These are phyloP conservation scores for Cerrena zonata DNA, from an alignment of 1,284 basidiomycete species.

Conservation along the genomic window DNA sequence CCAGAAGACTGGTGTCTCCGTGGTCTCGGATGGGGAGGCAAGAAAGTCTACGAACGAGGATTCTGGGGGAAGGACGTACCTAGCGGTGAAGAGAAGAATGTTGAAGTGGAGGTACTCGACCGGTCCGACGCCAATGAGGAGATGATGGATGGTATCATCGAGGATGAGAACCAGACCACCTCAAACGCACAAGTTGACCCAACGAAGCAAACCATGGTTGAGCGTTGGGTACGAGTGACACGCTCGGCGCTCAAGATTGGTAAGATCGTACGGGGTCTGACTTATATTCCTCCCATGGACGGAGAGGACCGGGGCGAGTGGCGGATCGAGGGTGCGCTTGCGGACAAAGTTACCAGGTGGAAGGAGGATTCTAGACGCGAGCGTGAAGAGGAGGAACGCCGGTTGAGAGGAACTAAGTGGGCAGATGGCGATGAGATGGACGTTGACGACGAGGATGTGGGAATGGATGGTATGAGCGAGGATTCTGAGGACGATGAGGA, in stretches of 20 bases:
- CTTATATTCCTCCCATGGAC: conserved; percentile 32
- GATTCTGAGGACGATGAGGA: conserved; percentile 52
- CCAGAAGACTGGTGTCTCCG: conserved; percentile 94
- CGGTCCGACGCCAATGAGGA: conserved; percentile 45
- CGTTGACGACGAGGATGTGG: conserved; percentile 46
- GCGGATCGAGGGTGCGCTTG: conserved; percentile 64
- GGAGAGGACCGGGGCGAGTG: conserved; percentile 53
- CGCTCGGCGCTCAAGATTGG: conserved; percentile 70
- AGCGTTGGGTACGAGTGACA: conserved; percentile 71
- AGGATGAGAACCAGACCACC: conserved; percentile 62
- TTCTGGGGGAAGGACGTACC: conserved; percentile 68
- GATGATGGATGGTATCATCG: conserved; percentile 72
- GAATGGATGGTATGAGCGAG: conserved; percentile 29
- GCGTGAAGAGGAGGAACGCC: conserved; percentile 62
- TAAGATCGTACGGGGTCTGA: conserved; percentile 72
- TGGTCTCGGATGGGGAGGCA: conserved; percentile 91
- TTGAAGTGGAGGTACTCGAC: conserved; percentile 78
- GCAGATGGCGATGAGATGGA: conserved; percentile 62
- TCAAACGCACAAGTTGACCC: conserved; percentile 21
- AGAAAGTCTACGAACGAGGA: conserved; percentile 83
- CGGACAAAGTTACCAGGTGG: conserved; percentile 68
- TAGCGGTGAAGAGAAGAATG: conserved; percentile 54
- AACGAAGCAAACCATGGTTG: conserved; percentile 28
- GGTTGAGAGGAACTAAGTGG: conserved; percentile 57
- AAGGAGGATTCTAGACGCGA: conserved; percentile 58